These are phyloP conservation scores for Vaccinium myrtillus DNA, from an alignment of 148 eudicot species.

Conservation along the genomic window DNA sequence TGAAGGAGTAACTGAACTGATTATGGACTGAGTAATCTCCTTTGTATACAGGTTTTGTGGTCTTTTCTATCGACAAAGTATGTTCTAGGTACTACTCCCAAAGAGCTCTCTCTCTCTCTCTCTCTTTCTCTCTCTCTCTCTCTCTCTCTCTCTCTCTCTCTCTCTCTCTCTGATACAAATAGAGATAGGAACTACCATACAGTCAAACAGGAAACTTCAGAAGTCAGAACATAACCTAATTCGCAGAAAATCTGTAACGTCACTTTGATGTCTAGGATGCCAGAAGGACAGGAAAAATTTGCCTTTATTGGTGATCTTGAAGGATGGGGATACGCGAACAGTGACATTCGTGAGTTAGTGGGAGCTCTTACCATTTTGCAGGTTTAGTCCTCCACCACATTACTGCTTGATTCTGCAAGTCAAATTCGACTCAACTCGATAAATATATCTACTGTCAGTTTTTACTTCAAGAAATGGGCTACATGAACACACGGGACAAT, in stretches of 20 bases:
- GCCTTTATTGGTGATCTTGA: conserved; percentile 51
- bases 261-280: conserved; percentile 41
- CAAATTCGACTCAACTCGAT: not conserved
- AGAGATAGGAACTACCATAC: not conserved
- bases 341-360: conserved; percentile 64
- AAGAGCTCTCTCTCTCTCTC: not conserved
- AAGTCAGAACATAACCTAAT: not conserved
- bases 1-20: not conserved
- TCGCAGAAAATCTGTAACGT: not conserved
- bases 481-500: not conserved
- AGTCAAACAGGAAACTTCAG: no score
- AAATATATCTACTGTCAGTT: not conserved
- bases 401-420: not conserved
- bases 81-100: conserved; percentile 47
- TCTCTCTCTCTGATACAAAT: not conserved
- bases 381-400: conserved; percentile 32
- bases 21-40: not conserved
- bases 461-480: not conserved
- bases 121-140: not conserved
- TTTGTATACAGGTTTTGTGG: conserved; percentile 58
- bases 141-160: not conserved
- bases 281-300: conserved; percentile 76
- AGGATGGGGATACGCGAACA: conserved; percentile 81
- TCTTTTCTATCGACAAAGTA: conserved; percentile 62
- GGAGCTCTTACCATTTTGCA: conserved; percentile 71